These are phyloP conservation scores for Cyathus striatus DNA, from an alignment of 768 basidiomycete species.

Conservation along the genomic window DNA sequence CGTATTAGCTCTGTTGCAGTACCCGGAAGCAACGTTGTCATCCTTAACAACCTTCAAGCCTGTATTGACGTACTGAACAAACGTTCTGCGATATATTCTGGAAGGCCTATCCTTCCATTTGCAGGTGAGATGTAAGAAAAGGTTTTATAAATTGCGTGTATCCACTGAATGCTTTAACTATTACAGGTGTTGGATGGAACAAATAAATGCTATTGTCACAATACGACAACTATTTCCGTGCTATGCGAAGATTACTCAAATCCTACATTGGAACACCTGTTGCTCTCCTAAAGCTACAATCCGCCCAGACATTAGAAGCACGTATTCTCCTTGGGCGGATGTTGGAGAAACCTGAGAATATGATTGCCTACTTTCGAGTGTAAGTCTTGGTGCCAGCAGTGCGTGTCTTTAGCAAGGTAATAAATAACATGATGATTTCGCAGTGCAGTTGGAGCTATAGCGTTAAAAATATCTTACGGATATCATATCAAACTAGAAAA, in stretches of 20 bases:
- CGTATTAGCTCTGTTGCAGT: conserved; percentile 21
- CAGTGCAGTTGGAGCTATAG: conserved; percentile 35
- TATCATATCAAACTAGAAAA: conserved; percentile 31
- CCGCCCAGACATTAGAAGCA: conserved; percentile 35
- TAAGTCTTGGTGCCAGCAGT: too few species aligned
- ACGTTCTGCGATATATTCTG: conserved; percentile 23
- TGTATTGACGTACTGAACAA: conserved; percentile 31
- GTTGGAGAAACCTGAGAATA: conserved; percentile 26
- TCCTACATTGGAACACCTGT: conserved; percentile 35
- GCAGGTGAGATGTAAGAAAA: conserved; percentile 23
- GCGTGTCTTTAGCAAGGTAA: neutral
- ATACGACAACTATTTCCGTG: conserved; percentile 32
- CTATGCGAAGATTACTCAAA: conserved; percentile 35
- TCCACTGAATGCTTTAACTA: conserved; percentile 11
- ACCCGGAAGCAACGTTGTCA: conserved; percentile 16
- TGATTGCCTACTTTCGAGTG: conserved; percentile 35
- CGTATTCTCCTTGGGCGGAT: conserved; percentile 37
- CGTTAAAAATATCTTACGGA: conserved; percentile 36
- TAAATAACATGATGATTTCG: neutral
- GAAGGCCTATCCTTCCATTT: conserved; percentile 27
- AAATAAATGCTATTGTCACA: conserved; percentile 19
- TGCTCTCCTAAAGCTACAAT: conserved; percentile 21
- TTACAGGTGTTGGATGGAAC: conserved; percentile 23
- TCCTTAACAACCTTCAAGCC: conserved; percentile 19
- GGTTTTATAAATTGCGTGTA: neutral